phyloP scores from a whole-genome alignment of 2,329 filamentous ascomycete genomes.

The Fusarium sp. region DNA sequence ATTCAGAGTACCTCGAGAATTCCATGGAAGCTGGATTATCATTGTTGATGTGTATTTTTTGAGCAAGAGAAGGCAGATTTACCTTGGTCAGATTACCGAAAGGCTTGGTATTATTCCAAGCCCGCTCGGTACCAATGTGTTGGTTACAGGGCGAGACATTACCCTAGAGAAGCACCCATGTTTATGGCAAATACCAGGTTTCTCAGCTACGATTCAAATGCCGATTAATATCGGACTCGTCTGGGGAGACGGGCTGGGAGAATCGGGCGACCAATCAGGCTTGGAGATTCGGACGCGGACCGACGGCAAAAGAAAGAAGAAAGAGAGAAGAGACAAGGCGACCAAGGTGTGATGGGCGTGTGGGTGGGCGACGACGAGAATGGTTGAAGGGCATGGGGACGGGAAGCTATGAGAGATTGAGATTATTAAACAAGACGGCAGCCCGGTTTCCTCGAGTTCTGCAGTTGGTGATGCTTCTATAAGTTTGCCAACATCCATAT shows the following conservation, averaged over 20 bases:
- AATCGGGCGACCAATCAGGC: neutral
- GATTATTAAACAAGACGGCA: neutral
- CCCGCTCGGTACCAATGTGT: neutral
- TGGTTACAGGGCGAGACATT: neutral
- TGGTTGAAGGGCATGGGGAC: neutral
- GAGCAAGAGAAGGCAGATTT: neutral
- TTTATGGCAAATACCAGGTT: neutral
- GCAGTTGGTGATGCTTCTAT: neutral
- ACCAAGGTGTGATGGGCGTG: neutral
- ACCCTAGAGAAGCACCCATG: neutral
- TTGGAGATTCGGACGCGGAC: neutral
- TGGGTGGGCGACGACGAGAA: neutral
- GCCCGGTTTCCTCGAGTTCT: neutral
- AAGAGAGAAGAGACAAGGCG: constrained; percentile 4
- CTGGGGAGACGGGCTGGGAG: neutral
- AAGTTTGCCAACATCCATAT: neutral
- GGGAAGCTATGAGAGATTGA: neutral
- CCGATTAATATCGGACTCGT: neutral
- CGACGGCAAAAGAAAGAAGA: neutral
- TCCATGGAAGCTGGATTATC: neutral
- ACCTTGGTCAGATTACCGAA: neutral
- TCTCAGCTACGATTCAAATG: neutral
- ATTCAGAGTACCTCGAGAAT: neutral
- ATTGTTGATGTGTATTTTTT: neutral
- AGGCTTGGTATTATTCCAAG: neutral